These are phyloP conservation scores for Nepenthes mirabilis DNA, from an alignment of 148 eudicot species.

Conservation along the genomic window DNA sequence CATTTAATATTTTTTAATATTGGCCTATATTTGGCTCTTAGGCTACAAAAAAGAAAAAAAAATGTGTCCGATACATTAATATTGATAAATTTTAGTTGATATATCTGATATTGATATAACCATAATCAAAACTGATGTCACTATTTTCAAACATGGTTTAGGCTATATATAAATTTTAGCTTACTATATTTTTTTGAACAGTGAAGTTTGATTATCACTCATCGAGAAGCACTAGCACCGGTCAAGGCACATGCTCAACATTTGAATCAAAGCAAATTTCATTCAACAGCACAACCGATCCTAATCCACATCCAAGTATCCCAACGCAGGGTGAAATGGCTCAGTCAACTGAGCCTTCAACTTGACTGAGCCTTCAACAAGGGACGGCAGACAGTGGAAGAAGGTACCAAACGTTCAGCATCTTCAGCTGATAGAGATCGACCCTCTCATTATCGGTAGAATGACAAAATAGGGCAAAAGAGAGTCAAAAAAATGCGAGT, in stretches of 20 bases:
- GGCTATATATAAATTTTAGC: not conserved
- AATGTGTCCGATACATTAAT: too few relatives aligned
- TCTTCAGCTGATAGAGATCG: constrained; percentile 24
- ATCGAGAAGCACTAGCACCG: constrained; percentile 25
- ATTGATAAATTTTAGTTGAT: too few relatives aligned
- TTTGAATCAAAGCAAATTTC: constrained; percentile 14
- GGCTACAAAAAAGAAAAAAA: too few relatives aligned
- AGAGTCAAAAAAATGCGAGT: constrained; percentile 94
- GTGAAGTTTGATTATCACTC: constrained; percentile 27
- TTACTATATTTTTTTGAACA: constrained; percentile 10
- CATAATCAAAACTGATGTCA: too few relatives aligned
- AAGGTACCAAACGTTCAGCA: constrained; percentile 19
- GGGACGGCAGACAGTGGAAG: constrained; percentile 14
- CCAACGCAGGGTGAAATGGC: constrained; percentile 14
- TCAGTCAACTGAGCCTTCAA: constrained; percentile 19
- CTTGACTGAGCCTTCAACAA: constrained; percentile 22
- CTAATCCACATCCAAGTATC: constrained; percentile 14
- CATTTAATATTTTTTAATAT: too few relatives aligned
- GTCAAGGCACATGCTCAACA: constrained; percentile 21
- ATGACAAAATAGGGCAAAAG: constrained; percentile 94
- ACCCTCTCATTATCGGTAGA: constrained; percentile 67
- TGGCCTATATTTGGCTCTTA: too few relatives aligned
- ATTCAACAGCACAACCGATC: constrained; percentile 2
- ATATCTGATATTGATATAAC: not conserved
- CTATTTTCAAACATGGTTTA: not conserved